Conservation (phyloP, 345 rosid species). For the Angophora floribunda region DNA sequence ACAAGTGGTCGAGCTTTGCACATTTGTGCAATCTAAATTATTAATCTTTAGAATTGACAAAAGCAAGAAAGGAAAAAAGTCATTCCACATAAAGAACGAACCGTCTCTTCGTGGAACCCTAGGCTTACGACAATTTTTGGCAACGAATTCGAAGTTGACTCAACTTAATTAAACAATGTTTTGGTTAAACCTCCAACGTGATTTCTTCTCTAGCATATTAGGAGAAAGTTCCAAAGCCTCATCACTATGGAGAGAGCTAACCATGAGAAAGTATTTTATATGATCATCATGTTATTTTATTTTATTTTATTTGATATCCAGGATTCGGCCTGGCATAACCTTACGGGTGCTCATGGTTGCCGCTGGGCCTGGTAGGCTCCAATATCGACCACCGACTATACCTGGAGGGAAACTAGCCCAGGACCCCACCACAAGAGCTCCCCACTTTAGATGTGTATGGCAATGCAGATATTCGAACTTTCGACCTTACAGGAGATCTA, state of each 20-base stretch:
- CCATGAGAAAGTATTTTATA: not conserved
- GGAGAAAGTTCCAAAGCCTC: not conserved
- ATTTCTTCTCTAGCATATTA: not conserved
- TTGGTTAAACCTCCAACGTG: not conserved
- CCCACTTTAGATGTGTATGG: no score
- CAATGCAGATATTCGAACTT: no score
- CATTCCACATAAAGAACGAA: not conserved
- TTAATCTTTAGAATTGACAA: not conserved
- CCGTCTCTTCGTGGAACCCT: not conserved
- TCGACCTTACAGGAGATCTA: no score
- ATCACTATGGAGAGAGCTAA: not conserved
- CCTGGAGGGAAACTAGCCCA: no score
- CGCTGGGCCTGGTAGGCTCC: no score
- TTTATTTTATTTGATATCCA: no score
- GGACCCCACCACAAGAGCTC: no score
- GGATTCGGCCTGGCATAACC: no score
- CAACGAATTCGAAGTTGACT: not conserved
- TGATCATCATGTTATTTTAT: no score
- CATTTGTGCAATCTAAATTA: not conserved
- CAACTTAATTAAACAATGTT: not conserved
- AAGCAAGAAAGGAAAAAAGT: not conserved
- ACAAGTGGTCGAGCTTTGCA: not conserved
- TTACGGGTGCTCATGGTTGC: no score
- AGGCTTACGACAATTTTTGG: not conserved
- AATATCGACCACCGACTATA: no score